Evolutionary conservation across 2,329 filamentous ascomycete species (phyloP), one percentile per base, ranked within the genome.

Genomic region (Colletotrichum horii): DNA sequence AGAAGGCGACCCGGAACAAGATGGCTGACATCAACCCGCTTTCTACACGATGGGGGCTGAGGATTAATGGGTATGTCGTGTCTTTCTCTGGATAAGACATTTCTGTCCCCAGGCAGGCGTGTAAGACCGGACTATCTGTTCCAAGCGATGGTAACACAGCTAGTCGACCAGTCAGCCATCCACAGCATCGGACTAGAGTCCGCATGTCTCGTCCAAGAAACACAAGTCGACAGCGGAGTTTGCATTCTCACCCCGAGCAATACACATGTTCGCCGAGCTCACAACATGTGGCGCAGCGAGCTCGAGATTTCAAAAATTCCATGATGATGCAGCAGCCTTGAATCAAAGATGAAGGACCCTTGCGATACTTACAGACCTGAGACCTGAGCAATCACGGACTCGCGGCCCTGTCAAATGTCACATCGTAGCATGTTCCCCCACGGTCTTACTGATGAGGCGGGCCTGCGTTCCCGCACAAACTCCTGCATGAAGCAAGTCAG

Each of bases 401-500:
- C 34, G 64, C 61, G 38, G 52, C 55, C 43, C 56, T 58, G 43
- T 58, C 64, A 73, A 48, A 58, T 65, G 34, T 70, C 65, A 74
- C 32, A 64, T 55, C 26, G 58, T 36, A 56, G 26, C 32, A 32
- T 36, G 19, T 43, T 62, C 36, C 72, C 69, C 52, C 69, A 62
- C 62, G 68, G 24, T 72, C 61, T 71, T 38, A 32, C 24, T 66
- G 15, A 22, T n/a, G 61, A 58, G 26, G 70, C 55, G 60, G 36
- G 36, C 22, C 30, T 65, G 30, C 68, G 32, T 71, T 71, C 61
- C 60, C 30, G 69, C 61, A 32, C 36, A 66, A 64, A 43, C 70
- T 52, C 22, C 32, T 32, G 48, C 71, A 71, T 66, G 69, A 71
- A 71, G 71, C 52, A 66, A 61, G 60, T 60, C 67, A 61, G 60